Evolutionary conservation across 2,329 filamentous ascomycete genomes (phyloP).

Genomic region (Hypoxylon sp.): DNA sequence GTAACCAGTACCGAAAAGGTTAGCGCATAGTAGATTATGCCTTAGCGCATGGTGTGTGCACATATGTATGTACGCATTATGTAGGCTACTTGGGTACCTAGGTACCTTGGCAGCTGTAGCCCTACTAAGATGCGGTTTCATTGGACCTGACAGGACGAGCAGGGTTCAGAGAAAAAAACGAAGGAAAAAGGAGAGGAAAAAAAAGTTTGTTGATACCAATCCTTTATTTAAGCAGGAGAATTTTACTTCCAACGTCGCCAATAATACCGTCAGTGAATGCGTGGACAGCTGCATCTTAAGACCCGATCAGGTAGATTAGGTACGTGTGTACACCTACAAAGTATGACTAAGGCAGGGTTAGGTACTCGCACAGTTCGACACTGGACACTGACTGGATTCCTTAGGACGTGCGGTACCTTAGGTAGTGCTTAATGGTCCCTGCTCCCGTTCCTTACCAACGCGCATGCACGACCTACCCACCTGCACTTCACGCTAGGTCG

Average conservation of each 20-base stretch:
- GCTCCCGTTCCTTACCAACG: constrained; percentile 32
- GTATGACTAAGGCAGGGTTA: constrained; percentile 8
- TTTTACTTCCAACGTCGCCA: constrained; percentile 10
- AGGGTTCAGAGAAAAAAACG: constrained; percentile 27
- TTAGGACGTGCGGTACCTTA: constrained; percentile 3
- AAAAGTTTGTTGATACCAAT: constrained; percentile 30
- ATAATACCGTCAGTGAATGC: constrained; percentile 12
- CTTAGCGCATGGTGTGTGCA: constrained; percentile 15
- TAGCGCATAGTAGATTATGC: constrained; percentile 15
- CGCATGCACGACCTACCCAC: constrained; percentile 34
- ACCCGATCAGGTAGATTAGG: constrained; percentile 8
- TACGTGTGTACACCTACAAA: background rate
- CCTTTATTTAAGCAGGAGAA: constrained; percentile 18
- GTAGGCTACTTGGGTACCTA: constrained; percentile 13
- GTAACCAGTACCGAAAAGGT: background rate
- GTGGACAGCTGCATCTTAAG: constrained; percentile 7
- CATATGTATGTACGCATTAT: background rate
- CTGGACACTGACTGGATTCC: constrained; percentile 4
- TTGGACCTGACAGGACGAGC: constrained; percentile 26
- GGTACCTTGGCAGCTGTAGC: constrained; percentile 30
- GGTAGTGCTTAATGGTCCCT: constrained; percentile 26
- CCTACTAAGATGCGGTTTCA: constrained; percentile 36
- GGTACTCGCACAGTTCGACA: constrained; percentile 2
- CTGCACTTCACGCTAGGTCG: constrained; percentile 20
- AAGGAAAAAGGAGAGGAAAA: constrained; percentile 13